Percentiles rank a stretch among this genome's conserved stretches.
Evolutionary conservation across 306 rosid genomes (phyloP).

Genomic region (Cicer pinnatifidum): DNA sequence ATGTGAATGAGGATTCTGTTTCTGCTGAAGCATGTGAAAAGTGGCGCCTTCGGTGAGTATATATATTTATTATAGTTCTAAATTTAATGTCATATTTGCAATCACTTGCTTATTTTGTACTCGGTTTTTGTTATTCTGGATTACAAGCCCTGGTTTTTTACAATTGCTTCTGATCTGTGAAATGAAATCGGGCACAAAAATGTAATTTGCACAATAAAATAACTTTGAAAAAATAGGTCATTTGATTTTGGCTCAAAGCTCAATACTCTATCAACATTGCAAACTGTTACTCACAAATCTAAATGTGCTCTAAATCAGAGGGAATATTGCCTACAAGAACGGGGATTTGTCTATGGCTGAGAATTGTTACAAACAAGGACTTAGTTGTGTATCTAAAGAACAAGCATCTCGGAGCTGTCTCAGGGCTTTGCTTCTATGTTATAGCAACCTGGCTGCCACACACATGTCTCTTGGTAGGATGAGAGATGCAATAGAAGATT

Average conservation of each 20-base stretch:
- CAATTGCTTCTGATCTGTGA: conserved; percentile 33
- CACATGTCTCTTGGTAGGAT: conserved; percentile 90
- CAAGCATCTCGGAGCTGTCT: conserved; percentile 79
- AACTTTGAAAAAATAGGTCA: conserved; percentile 23
- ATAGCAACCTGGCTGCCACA: conserved; percentile 98
- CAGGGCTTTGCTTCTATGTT: conserved; percentile 88
- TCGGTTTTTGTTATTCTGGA: conserved; percentile 22
- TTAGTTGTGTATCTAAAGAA: conserved; percentile 60
- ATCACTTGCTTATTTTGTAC: conserved; percentile 26
- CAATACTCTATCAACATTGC: conserved; percentile 28
- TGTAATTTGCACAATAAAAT: not conserved
- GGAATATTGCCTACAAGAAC: conserved; percentile 84
- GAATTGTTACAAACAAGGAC: conserved; percentile 80
- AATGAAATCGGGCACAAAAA: conserved; percentile 38
- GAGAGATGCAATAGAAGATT: conserved; percentile 86
- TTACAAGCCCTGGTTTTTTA: conserved; percentile 26
- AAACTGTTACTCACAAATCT: conserved; percentile 36
- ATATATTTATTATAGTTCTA: conserved; percentile 40
- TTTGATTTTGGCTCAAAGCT: conserved; percentile 40
- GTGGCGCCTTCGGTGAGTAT: conserved; percentile 86
- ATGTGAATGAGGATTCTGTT: conserved; percentile 51
- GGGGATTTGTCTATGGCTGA: conserved; percentile 87
- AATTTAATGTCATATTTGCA: conserved; percentile 35
- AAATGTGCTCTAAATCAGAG: conserved; percentile 65
- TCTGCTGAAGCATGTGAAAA: conserved; percentile 84